Percentiles rank a stretch among this genome's conserved stretches.
phyloP scores from a whole-genome alignment of 257 asterid species.

The Catharanthus roseus region DNA sequence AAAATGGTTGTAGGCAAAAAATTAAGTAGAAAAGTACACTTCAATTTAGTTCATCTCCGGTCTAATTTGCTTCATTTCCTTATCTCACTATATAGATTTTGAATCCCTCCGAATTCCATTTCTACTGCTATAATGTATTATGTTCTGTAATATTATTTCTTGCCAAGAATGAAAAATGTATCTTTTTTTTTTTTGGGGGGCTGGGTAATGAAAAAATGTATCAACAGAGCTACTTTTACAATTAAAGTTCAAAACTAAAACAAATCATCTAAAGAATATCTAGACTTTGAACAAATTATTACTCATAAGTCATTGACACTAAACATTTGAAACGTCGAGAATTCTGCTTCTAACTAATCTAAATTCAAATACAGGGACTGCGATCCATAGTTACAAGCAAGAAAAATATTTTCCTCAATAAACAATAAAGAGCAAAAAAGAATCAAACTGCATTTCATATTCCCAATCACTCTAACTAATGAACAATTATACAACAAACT shows the following conservation, averaged over 20 bases:
- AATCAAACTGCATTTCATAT: background rate
- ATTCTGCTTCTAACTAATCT: background rate
- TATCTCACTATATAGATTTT: background rate
- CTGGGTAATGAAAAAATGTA: too few relatives aligned
- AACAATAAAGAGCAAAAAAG: background rate
- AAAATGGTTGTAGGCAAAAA: background rate
- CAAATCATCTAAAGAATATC: background rate
- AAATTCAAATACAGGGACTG: background rate
- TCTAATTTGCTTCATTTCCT: background rate
- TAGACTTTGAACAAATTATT: background rate
- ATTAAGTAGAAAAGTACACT: too few relatives aligned
- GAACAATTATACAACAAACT: background rate
- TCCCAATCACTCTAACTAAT: background rate
- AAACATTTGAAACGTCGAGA: background rate
- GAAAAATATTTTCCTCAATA: slow-evolving; percentile 9
- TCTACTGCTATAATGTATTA: background rate
- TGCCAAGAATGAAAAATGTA: background rate
- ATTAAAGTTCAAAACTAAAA: background rate
- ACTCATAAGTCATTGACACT: too few relatives aligned
- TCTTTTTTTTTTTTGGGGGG: too few relatives aligned
- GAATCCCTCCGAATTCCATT: background rate
- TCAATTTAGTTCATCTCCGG: background rate
- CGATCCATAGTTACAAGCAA: background rate
- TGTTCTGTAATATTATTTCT: background rate
- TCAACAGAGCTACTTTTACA: background rate